These are phyloP conservation scores for Penicillium malachiteum DNA, from an alignment of 495 filamentous ascomycete genomes.

Conservation along the genomic window DNA sequence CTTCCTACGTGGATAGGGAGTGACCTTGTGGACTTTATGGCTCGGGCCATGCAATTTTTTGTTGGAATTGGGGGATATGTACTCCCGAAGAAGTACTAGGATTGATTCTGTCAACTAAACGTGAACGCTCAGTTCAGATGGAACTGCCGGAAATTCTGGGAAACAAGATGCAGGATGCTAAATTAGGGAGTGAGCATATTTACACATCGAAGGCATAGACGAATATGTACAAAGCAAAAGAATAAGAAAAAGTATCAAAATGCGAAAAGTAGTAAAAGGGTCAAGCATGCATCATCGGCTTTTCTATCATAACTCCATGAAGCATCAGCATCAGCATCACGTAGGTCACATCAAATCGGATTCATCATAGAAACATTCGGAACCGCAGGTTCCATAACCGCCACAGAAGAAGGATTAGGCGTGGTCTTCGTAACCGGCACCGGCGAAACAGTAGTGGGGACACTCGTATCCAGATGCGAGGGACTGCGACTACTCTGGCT, in stretches of 20 bases:
- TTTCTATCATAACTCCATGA: slow-evolving; percentile 12
- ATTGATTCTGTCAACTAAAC: too few species aligned
- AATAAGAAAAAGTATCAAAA: background rate
- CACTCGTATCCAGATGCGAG: slow-evolving; percentile 25
- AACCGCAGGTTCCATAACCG: slow-evolving; percentile 27
- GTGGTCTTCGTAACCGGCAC: slow-evolving; percentile 24
- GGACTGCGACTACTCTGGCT: slow-evolving; percentile 36
- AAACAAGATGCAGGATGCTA: too few species aligned
- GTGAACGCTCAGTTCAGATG: too few species aligned
- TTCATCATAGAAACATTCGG: slow-evolving; percentile 42
- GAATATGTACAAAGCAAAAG: background rate
- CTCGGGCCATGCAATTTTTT: slow-evolving; percentile 4
- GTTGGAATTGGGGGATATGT: too few species aligned
- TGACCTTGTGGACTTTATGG: slow-evolving; percentile 27
- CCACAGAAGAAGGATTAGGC: slow-evolving; percentile 5
- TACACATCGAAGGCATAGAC: background rate
- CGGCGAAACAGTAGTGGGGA: slow-evolving; percentile 26
- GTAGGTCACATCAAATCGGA: slow-evolving; percentile 34
- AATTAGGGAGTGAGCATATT: background rate
- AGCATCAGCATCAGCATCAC: slow-evolving; percentile 5
- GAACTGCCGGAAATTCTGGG: too few species aligned
- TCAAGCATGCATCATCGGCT: slow-evolving; percentile 1
- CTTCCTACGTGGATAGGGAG: slow-evolving; percentile 26
- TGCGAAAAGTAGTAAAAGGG: background rate
- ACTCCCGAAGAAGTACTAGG: too few species aligned